These are phyloP conservation scores for Dioscorea cayenensis DNA, from an alignment of 116 monocot genomes.

Conservation along the genomic window DNA sequence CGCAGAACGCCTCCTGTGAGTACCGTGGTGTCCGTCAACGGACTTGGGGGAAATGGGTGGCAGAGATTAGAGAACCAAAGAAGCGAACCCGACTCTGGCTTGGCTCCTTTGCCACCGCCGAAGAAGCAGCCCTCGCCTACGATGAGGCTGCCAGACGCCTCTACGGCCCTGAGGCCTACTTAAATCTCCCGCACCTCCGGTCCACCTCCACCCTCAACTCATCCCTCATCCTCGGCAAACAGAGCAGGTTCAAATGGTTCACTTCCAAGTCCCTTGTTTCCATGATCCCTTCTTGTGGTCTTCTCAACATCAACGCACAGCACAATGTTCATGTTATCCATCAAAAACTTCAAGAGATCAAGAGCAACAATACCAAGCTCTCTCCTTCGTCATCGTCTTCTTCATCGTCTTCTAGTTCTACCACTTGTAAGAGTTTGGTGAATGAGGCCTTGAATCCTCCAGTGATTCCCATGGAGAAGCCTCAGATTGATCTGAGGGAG, in stretches of 20 bases:
- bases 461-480: conserved; percentile 28
- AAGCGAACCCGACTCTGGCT: conserved; percentile 91
- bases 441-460: not conserved
- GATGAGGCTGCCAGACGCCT: conserved; percentile 83
- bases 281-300: conserved; percentile 30
- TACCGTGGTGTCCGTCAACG: conserved; percentile 90
- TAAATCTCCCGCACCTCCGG: conserved; percentile 91
- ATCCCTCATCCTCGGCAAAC: not conserved
- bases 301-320: conserved; percentile 81
- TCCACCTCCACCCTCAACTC: conserved; percentile 11
- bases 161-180: conserved; percentile 89
- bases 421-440: not conserved
- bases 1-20: conserved; percentile 89
- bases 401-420: not conserved
- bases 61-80: conserved; percentile 90
- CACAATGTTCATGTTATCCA: conserved; percentile 91
- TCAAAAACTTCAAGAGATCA: conserved; percentile 71
- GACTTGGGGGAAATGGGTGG: conserved; percentile 99
- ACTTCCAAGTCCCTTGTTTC: conserved; percentile 20
- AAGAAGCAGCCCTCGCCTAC: conserved; percentile 92
- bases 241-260: conserved; percentile 46
- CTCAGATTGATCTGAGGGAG: conserved; percentile 88
- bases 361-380: conserved; percentile 21
- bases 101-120: conserved; percentile 87
- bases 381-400: not conserved